Conservation (phyloP, 805 yeast species). For the Ascoidea tarda region DNA sequence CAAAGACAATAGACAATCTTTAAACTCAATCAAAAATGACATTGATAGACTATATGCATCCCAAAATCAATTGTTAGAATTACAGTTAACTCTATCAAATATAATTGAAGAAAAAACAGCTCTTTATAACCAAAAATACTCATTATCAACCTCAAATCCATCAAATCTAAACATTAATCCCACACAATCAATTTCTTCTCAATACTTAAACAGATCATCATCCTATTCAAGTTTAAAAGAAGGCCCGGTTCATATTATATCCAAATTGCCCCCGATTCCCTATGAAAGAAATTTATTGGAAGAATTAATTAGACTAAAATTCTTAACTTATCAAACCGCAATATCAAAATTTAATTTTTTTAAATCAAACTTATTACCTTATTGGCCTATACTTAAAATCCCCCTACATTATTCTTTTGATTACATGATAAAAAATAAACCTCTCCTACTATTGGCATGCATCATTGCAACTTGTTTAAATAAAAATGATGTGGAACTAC, state of each 20-base stretch:
- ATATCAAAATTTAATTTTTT: constrained; percentile 22
- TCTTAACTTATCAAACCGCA: constrained; percentile 22
- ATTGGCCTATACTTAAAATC: constrained; percentile 34
- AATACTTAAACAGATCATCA: neutral
- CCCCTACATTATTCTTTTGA: constrained; percentile 25
- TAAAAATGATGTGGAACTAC: constrained; percentile 22
- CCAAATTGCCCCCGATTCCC: constrained; percentile 21
- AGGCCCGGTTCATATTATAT: neutral
- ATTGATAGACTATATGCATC: neutral
- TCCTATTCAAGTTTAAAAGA: neutral
- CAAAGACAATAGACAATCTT: neutral
- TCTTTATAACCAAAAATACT: neutral
- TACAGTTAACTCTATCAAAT: neutral
- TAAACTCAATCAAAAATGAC: neutral
- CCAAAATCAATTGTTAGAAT: neutral
- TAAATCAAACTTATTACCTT: constrained; percentile 23
- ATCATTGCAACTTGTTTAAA: constrained; percentile 34
- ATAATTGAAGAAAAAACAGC: neutral
- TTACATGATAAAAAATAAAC: constrained; percentile 25
- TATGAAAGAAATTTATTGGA: constrained; percentile 22
- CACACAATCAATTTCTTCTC: neutral
- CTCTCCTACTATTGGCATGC: constrained; percentile 27
- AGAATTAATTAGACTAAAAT: constrained; percentile 22
- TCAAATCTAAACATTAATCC: neutral
- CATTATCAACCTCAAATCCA: neutral